Conservation (phyloP, 257 asterid species). For the Solanum peruvianum region DNA sequence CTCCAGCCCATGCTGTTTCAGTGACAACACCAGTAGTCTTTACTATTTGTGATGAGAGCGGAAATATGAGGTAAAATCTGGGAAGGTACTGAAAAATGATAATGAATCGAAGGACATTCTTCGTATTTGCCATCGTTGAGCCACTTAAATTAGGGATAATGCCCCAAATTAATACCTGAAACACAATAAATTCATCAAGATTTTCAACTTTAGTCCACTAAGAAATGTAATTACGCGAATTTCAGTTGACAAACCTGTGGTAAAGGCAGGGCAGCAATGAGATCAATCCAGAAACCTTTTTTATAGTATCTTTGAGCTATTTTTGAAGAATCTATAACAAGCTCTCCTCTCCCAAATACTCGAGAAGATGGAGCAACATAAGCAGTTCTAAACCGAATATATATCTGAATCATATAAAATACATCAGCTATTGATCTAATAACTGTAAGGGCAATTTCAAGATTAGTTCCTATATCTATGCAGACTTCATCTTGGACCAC, state of each 20-base stretch:
- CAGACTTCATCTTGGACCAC: constrained; percentile 37
- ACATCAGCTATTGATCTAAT: constrained; percentile 66
- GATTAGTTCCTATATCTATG: constrained; percentile 58
- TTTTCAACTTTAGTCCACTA: background rate
- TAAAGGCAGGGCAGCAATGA: constrained; percentile 77
- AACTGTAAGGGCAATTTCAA: constrained; percentile 55
- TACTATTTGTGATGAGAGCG: constrained; percentile 78
- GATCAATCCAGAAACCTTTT: constrained; percentile 59
- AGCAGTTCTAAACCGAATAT: constrained; percentile 62
- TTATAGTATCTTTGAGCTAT: constrained; percentile 51
- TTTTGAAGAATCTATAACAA: constrained; percentile 64
- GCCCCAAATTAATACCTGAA: constrained; percentile 65
- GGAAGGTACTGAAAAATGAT: constrained; percentile 82
- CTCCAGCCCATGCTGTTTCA: constrained; percentile 98
- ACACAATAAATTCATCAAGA: background rate
- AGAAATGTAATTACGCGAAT: background rate
- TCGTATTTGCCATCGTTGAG: constrained; percentile 74
- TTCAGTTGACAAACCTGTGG: constrained; percentile 62
- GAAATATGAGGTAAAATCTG: constrained; percentile 68
- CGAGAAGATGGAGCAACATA: constrained; percentile 98
- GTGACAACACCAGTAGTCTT: constrained; percentile 94
- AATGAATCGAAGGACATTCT: constrained; percentile 74
- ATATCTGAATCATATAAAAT: constrained; percentile 67
- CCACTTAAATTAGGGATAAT: constrained; percentile 62
- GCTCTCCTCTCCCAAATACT: constrained; percentile 97